These are phyloP conservation scores for Kodamaea kakaduensis DNA, from an alignment of 805 yeast genomes.

Conservation along the genomic window DNA sequence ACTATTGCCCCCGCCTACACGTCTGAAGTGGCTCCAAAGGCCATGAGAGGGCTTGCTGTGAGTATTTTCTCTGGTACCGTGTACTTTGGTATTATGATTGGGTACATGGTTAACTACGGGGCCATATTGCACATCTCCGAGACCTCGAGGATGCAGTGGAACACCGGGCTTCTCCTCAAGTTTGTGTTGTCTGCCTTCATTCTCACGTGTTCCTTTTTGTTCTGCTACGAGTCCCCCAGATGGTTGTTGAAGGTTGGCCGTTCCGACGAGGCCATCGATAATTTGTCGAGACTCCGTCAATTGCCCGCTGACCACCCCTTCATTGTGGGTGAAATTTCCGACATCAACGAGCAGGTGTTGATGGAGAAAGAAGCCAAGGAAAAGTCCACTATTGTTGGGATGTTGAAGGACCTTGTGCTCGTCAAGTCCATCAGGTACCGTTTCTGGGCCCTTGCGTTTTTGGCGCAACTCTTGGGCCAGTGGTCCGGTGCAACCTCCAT, in stretches of 20 bases:
- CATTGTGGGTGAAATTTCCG: conserved; percentile 40
- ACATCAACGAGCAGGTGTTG: conserved; percentile 37
- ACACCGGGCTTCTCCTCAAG: conserved; percentile 18
- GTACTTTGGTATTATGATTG: conserved; percentile 21
- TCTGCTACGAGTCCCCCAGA: conserved; percentile 22
- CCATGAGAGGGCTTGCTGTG: conserved; percentile 34
- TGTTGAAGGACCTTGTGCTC: conserved; percentile 31
- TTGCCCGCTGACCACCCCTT: conserved; percentile 24
- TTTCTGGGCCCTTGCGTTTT: conserved; percentile 37
- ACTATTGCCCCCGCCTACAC: conserved; percentile 22
- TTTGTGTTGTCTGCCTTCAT: conserved; percentile 29
- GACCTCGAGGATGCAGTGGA: conserved; percentile 18
- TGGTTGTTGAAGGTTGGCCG: conserved; percentile 19
- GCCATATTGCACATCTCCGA: conserved; percentile 33
- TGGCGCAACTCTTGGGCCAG: conserved; percentile 18
- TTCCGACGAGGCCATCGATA: conserved; percentile 17
- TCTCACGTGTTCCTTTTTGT: conserved; percentile 14
- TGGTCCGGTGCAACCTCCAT: conserved; percentile 32
- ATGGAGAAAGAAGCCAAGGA: conserved; percentile 21
- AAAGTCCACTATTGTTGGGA: conserved; percentile 14
- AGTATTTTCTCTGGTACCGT: conserved; percentile 27
- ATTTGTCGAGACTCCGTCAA: conserved; percentile 17
- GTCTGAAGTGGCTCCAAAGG: conserved; percentile 21
- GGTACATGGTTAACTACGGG: conserved; percentile 40
- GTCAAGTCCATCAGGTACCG: conserved; percentile 38